Evolutionary conservation across 176 grass and related monocot species (phyloP).

Genomic region (Oryza brachyantha): DNA sequence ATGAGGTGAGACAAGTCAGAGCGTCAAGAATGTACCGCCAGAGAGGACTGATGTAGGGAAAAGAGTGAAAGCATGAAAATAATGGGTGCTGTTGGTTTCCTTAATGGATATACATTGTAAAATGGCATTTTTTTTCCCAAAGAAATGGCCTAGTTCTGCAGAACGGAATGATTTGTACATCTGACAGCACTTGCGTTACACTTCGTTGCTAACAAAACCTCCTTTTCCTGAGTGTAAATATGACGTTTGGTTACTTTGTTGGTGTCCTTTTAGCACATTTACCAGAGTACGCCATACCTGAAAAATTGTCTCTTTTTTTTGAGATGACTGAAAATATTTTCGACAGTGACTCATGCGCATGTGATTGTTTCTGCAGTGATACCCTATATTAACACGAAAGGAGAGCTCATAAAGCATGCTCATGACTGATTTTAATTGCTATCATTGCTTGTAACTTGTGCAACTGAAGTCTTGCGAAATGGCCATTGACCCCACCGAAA

Average conservation of each 20-base stretch:
- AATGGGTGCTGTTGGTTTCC: background rate
- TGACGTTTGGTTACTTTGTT: background rate
- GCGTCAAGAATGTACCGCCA: background rate
- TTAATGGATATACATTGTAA: background rate
- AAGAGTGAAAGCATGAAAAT: background rate
- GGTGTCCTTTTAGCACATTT: background rate
- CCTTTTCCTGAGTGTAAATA: background rate
- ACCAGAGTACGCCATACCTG: background rate
- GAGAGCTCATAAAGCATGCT: background rate
- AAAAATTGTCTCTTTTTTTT: too few relatives aligned
- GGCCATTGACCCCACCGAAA: background rate
- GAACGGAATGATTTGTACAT: background rate
- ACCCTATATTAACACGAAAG: too few relatives aligned
- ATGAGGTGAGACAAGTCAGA: slow-evolving; percentile 37
- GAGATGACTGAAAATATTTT: too few relatives aligned
- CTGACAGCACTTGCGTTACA: background rate
- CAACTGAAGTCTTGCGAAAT: background rate
- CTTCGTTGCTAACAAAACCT: background rate
- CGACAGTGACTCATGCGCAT: background rate
- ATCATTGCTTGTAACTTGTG: too few relatives aligned
- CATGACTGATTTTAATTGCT: background rate
- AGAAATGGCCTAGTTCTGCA: background rate
- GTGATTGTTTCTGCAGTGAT: too few relatives aligned
- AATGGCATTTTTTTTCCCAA: background rate
- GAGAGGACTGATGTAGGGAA: background rate